A percentile compares a stretch with the other conserved stretches of the same genome.
Evolutionary conservation across 192 early-diverging fungal genomes (phyloP).

Genomic region (Geranomyces variabilis): DNA sequence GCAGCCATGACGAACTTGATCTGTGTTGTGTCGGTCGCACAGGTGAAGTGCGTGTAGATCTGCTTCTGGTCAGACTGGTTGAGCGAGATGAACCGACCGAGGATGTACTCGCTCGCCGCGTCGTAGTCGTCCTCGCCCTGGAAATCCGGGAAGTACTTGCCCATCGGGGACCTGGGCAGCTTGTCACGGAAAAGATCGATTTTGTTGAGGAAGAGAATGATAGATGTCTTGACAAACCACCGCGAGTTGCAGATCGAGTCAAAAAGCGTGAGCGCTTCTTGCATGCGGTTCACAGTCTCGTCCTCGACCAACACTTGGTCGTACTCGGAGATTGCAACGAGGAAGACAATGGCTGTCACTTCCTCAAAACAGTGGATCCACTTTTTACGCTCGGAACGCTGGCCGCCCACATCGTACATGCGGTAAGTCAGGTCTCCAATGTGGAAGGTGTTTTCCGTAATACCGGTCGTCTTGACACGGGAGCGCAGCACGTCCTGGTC

Average conservation of each 20-base stretch:
- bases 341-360: conserved; percentile 92
- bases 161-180: conserved; percentile 79
- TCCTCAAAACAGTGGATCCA: conserved; percentile 99
- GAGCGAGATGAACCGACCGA: conserved; percentile 50
- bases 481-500: conserved; percentile 97
- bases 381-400: conserved; percentile 98
- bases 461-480: conserved; percentile 96
- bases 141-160: conserved; percentile 91
- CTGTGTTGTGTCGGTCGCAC: conserved; percentile 64
- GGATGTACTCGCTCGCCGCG: conserved; percentile 51
- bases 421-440: conserved; percentile 92
- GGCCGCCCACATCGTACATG: conserved; percentile 98
- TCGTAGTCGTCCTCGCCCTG: conserved; percentile 52
- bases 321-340: conserved; percentile 96
- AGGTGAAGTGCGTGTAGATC: conserved; percentile 66
- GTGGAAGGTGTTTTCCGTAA: conserved; percentile 91
- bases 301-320: conserved; percentile 96
- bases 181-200: conserved; percentile 96
- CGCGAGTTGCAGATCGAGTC: conserved; percentile 97
- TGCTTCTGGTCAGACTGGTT: conserved; percentile 57
- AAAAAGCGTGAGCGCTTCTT: conserved; percentile 95
- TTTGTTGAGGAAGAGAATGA: conserved; percentile 98
- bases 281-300: conserved; percentile 95
- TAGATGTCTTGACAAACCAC: conserved; percentile 96
- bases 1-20: conserved; percentile 64